Percentiles rank a stretch among this genome's conserved stretches.
phyloP scores from a whole-genome alignment of 208 protist species.

The Angomonas ambiguus region DNA sequence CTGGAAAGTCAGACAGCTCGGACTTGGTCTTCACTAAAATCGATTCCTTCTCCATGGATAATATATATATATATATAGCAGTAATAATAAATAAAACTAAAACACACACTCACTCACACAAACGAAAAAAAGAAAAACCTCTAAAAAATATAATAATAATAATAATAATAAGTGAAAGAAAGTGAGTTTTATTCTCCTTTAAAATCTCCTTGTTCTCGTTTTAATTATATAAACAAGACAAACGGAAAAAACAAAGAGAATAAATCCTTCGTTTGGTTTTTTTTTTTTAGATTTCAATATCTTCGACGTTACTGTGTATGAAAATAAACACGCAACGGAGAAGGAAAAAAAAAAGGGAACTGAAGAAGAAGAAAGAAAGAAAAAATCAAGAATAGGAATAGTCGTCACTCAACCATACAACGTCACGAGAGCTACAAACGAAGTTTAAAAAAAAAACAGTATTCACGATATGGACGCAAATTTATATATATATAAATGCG shows the following conservation, averaged over 20 bases:
- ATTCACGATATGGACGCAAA: background rate
- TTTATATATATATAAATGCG: conserved; percentile 7
- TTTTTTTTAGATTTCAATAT: conserved; percentile 2
- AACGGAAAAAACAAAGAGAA: conserved; percentile 7
- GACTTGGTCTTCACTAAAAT: no score
- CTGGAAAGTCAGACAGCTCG: background rate
- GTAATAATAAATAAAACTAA: no score
- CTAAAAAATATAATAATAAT: background rate
- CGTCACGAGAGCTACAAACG: background rate
- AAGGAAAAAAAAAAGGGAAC: conserved; percentile 11
- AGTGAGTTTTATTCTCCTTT: background rate
- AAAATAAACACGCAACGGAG: background rate
- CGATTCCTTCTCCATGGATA: no score
- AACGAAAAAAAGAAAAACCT: no score
- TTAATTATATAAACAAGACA: background rate
- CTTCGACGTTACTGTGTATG: background rate
- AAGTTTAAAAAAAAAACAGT: background rate
- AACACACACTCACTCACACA: background rate
- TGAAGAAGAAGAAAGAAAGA: background rate
- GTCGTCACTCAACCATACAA: background rate
- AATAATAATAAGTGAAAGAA: background rate
- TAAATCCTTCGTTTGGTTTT: background rate
- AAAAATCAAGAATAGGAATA: background rate
- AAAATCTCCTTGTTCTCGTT: background rate
- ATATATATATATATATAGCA: conserved; percentile 7